phyloP scores from a whole-genome alignment of 2,329 filamentous ascomycete species.

The Periconia macrospinosa region DNA sequence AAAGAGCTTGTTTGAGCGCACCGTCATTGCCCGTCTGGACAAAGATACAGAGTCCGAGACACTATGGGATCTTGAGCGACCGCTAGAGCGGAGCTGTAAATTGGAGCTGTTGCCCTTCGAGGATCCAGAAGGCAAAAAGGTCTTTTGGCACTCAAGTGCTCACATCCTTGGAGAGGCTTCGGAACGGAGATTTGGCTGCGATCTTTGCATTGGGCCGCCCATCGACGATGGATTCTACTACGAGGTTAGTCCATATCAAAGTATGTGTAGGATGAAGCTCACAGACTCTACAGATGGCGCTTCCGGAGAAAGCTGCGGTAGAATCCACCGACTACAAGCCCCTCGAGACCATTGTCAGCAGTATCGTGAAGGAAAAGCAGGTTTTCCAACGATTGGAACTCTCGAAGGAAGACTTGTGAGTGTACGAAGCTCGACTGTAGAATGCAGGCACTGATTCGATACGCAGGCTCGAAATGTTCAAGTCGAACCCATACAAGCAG shows the following conservation, averaged over 20 bases:
- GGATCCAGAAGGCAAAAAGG: constrained; percentile 75
- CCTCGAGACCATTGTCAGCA: constrained; percentile 76
- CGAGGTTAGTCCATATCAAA: constrained; percentile 51
- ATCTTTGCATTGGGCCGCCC: constrained; percentile 90
- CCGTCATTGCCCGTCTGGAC: constrained; percentile 83
- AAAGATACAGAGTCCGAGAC: constrained; percentile 71
- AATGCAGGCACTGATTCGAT: neutral
- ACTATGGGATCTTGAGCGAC: constrained; percentile 90
- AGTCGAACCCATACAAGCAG: constrained; percentile 97
- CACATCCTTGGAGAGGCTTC: constrained; percentile 95
- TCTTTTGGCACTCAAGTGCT: constrained; percentile 97
- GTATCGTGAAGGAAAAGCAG: constrained; percentile 95
- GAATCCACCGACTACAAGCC: constrained; percentile 79
- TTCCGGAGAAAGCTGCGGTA: constrained; percentile 71
- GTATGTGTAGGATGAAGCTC: constrained; percentile 1
- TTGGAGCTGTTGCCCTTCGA: constrained; percentile 86
- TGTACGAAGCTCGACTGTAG: neutral
- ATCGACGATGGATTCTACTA: constrained; percentile 95
- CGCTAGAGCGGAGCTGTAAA: constrained; percentile 83
- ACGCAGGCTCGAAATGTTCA: constrained; percentile 79
- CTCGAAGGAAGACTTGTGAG: constrained; percentile 77
- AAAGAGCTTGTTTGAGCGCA: constrained; percentile 83
- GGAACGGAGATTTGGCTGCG: constrained; percentile 87
- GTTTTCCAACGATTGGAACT: constrained; percentile 87
- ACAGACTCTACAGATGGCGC: constrained; percentile 63